Conservation (phyloP, 2,329 filamentous ascomycete species). For the Fusarium heterosporum region DNA sequence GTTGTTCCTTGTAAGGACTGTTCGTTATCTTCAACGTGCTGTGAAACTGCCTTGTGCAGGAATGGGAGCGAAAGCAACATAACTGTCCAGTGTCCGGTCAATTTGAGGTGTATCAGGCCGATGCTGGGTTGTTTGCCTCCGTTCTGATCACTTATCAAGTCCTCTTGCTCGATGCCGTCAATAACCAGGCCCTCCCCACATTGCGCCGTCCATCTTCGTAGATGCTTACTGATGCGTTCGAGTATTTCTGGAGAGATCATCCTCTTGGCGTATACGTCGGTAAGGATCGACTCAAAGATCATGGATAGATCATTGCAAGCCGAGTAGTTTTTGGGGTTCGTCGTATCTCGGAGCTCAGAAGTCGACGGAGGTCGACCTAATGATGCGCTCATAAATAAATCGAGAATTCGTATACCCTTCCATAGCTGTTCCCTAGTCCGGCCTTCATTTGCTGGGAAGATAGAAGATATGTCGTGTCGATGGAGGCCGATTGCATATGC, state of each 20-base stretch:
- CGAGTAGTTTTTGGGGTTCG: constrained; percentile 41
- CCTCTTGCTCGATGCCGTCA: constrained; percentile 41
- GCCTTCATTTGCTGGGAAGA: constrained; percentile 45
- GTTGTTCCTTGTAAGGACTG: constrained; percentile 13
- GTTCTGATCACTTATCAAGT: constrained; percentile 23
- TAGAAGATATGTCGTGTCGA: constrained; percentile 45
- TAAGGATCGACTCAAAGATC: constrained; percentile 54
- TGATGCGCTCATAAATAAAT: constrained; percentile 51
- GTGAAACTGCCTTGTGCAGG: constrained; percentile 48
- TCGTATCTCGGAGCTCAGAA: constrained; percentile 46
- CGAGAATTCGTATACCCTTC: constrained; percentile 50
- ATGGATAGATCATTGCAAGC: constrained; percentile 51
- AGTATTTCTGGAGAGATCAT: constrained; percentile 47
- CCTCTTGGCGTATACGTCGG: constrained; percentile 51
- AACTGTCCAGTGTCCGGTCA: constrained; percentile 55
- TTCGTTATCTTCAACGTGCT: constrained; percentile 39
- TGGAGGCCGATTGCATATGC: constrained; percentile 52
- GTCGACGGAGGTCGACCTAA: constrained; percentile 51
- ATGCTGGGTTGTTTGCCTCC: constrained; percentile 44
- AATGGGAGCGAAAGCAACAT: constrained; percentile 54
- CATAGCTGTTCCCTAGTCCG: constrained; percentile 49
- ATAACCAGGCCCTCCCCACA: constrained; percentile 29
- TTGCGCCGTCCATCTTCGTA: constrained; percentile 42
- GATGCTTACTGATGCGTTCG: constrained; percentile 44
- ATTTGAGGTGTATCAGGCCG: constrained; percentile 49